These are phyloP conservation scores for Ceraceosorus guamensis DNA, from an alignment of 1,284 basidiomycete species.

Conservation along the genomic window DNA sequence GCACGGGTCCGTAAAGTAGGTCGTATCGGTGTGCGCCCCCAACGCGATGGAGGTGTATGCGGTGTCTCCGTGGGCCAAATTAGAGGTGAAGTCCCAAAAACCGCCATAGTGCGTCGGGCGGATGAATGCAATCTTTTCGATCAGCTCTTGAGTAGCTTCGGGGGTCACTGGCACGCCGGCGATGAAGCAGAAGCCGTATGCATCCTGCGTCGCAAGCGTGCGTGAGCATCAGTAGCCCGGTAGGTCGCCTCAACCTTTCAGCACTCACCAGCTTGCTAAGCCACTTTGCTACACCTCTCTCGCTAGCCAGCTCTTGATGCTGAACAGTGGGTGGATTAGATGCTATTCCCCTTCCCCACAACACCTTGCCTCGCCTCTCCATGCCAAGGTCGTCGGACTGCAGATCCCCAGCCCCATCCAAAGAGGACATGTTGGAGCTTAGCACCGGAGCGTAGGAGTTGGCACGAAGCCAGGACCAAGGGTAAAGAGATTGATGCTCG, in stretches of 20 bases:
- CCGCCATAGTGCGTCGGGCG: slow-evolving; percentile 84
- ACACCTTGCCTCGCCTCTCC: slow-evolving; percentile 43
- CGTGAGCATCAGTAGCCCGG: slow-evolving; percentile 1
- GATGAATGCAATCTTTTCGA: slow-evolving; percentile 74
- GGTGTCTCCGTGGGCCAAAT: slow-evolving; percentile 76
- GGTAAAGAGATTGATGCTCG: slow-evolving; percentile 67
- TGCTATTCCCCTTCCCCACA: slow-evolving; percentile 75
- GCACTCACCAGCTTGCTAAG: slow-evolving; percentile 67
- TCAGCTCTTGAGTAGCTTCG: slow-evolving; percentile 74
- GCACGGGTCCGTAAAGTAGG: slow-evolving; percentile 63
- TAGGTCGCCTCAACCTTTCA: neutral
- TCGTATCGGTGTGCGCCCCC: slow-evolving; percentile 88
- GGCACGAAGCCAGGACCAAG: slow-evolving; percentile 72
- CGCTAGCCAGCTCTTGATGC: slow-evolving; percentile 68
- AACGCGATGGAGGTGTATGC: slow-evolving; percentile 78
- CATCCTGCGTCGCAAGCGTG: slow-evolving; percentile 11
- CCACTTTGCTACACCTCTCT: slow-evolving; percentile 69
- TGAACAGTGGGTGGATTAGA: slow-evolving; percentile 67
- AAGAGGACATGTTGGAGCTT: slow-evolving; percentile 5
- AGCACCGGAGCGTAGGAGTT: slow-evolving; percentile 68
- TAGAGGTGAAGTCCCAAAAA: slow-evolving; percentile 95
- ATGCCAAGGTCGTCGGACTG: slow-evolving; percentile 13
- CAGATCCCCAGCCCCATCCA: neutral
- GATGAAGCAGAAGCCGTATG: slow-evolving; percentile 82
- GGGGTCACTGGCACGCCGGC: slow-evolving; percentile 71